Evolutionary conservation across 441 rosid genomes (phyloP).

Genomic region (Geranium incanum): DNA sequence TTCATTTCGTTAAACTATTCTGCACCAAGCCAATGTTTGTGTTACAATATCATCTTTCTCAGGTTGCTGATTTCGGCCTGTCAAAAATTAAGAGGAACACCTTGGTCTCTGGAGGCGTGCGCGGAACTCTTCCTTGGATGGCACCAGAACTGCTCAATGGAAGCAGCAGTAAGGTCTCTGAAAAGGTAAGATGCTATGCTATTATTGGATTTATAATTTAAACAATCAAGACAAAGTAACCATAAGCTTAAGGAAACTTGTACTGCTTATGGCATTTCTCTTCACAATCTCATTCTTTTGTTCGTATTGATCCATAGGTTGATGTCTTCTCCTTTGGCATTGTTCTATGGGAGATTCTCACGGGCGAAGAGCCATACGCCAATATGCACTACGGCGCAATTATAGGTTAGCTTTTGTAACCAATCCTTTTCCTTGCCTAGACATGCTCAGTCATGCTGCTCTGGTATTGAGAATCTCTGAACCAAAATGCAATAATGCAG

Average conservation of each 20-base stretch:
- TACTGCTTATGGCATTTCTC: not conserved
- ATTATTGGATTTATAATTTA: not conserved
- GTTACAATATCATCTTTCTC: constrained; percentile 8
- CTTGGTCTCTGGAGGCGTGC: constrained; percentile 59
- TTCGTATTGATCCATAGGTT: constrained; percentile 39
- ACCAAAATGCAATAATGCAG: constrained; percentile 26
- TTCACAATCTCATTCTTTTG: not conserved
- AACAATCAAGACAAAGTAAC: not conserved
- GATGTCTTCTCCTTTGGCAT: constrained; percentile 92
- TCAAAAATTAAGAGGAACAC: constrained; percentile 61
- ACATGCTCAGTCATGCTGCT: not conserved
- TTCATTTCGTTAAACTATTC: not conserved
- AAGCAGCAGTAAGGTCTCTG: constrained; percentile 63
- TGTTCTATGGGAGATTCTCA: constrained; percentile 93
- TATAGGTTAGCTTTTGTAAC: constrained; percentile 43
- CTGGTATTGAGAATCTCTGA: not conserved
- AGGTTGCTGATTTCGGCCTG: constrained; percentile 69
- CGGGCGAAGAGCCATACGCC: constrained; percentile 95
- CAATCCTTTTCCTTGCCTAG: not conserved
- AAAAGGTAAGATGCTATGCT: constrained; percentile 39
- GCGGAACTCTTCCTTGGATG: constrained; percentile 78
- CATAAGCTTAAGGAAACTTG: not conserved
- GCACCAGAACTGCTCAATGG: constrained; percentile 70
- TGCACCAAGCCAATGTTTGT: not conserved
- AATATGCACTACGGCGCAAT: constrained; percentile 94